These are phyloP conservation scores for Geoglossum glabrum DNA, from an alignment of 495 filamentous ascomycete species.

Conservation along the genomic window DNA sequence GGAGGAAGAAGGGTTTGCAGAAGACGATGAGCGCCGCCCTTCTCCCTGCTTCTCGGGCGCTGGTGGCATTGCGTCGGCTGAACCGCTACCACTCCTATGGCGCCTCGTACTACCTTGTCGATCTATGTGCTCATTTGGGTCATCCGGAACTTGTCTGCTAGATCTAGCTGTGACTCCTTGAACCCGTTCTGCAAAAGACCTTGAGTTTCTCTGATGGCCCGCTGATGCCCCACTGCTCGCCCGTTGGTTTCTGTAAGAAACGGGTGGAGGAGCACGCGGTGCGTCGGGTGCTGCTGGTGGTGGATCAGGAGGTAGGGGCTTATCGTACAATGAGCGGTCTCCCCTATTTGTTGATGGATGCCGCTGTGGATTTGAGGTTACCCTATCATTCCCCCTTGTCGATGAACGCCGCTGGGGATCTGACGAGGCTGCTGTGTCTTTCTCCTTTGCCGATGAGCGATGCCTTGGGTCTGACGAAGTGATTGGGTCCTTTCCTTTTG, in stretches of 20 bases:
- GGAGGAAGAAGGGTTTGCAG: background rate
- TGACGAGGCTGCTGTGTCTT: background rate
- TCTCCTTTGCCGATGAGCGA: background rate
- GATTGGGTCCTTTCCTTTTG: background rate
- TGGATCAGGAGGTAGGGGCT: background rate
- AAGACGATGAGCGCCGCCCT: background rate
- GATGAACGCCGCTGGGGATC: conserved; percentile 12
- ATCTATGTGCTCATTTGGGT: background rate
- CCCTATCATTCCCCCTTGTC: conserved; percentile 10
- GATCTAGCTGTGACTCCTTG: background rate
- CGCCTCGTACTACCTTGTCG: background rate
- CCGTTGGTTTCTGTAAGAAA: conserved; percentile 35
- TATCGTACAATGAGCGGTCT: conserved; percentile 4
- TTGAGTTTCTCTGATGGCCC: conserved; percentile 10
- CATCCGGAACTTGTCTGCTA: background rate
- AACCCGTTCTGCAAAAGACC: background rate
- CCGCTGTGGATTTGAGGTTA: conserved; percentile 1
- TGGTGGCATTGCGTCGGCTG: background rate
- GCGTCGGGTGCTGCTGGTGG: conserved; percentile 38
- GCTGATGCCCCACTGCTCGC: conserved; percentile 19
- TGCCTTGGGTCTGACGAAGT: background rate
- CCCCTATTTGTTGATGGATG: conserved; percentile 14
- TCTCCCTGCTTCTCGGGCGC: background rate
- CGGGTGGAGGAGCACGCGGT: conserved; percentile 30
- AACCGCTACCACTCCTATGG: background rate